Base-by-base conservation (phyloP, 208 protist species). In the Leishmania martiniquensis region DNA sequence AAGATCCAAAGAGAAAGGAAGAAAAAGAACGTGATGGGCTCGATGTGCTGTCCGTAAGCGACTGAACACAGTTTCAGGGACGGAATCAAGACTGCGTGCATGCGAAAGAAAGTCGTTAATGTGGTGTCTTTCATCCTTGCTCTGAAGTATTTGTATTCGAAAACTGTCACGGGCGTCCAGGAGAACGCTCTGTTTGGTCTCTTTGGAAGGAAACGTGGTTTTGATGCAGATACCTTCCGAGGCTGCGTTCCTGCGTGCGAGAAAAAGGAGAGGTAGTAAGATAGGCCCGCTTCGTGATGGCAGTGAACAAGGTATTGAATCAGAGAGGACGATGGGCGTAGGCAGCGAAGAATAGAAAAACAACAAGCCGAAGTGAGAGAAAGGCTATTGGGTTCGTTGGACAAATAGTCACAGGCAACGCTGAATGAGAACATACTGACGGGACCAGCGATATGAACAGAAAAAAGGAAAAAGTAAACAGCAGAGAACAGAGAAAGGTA, bases 11-110 rank as follows among this genome's bases (percentile, higher is more conserved):
- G 37, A 68, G 63, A 69, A 47, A 75, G 62, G 25, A 82, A 51
- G 10, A 77, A 57, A 70, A 78, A 62, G 42, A 22, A 72, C n/a
- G 52, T 51, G 0, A 79, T 57, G 63, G 59, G 76, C 67, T 75
- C 76, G 32, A 37, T 80, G 69, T 59, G 57, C 45, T 75, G 51
- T 74, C 67, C 68, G 45, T 42, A 75, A 74, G 60, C 75, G 68
- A 52, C 55, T 74, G 67, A 75, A 67, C 37, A 45, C 32, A 55
- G 32, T 80, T 55, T 75, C 29, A 68, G 25, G 32, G 42, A 34
- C 3, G 29, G 54, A 80, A 70, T 49, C 20, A 0, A 20, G 10
- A 68, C 65, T 0, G 47, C 12, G 32, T 42, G 54, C 32, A 17
- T 66, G 37, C 17, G 34, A 12, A 34, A n/a, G 20, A 47, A 71